These are phyloP conservation scores for Pharus latifolius DNA, from an alignment of 176 grass and related monocot species.

Conservation along the genomic window DNA sequence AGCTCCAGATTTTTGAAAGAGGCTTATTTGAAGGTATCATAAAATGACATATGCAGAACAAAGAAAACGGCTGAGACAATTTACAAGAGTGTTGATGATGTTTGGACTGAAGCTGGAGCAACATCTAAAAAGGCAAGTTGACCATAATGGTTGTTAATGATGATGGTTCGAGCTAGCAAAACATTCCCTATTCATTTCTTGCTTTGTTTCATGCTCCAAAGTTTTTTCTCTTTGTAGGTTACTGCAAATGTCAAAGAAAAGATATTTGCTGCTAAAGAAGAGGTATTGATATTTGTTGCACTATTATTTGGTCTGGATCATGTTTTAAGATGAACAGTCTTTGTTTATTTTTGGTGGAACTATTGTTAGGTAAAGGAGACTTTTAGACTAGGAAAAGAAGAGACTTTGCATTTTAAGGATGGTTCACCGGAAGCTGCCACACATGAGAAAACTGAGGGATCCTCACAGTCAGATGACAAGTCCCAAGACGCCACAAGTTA, in stretches of 20 bases:
- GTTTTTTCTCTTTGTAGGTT: slow-evolving; percentile 28
- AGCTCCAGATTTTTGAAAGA: neutral
- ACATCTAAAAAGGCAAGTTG: slow-evolving; percentile 73
- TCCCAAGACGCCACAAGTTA: slow-evolving; percentile 11
- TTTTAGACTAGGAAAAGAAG: slow-evolving; percentile 57
- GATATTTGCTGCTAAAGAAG: slow-evolving; percentile 55
- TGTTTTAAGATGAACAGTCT: neutral
- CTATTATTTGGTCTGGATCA: neutral
- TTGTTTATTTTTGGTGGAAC: slow-evolving; percentile 12
- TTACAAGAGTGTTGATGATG: slow-evolving; percentile 72
- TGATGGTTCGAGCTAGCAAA: neutral
- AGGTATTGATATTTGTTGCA: slow-evolving; percentile 24
- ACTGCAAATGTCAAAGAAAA: slow-evolving; percentile 54
- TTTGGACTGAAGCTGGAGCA: slow-evolving; percentile 78
- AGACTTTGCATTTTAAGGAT: slow-evolving; percentile 24
- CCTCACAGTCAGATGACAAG: slow-evolving; percentile 18
- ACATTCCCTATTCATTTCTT: neutral
- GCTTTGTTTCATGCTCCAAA: neutral
- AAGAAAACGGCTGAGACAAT: slow-evolving; percentile 68
- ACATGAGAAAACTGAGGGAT: slow-evolving; percentile 19
- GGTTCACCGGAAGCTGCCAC: slow-evolving; percentile 29
- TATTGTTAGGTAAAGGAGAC: slow-evolving; percentile 51
- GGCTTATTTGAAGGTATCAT: neutral
- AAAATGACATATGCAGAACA: slow-evolving; percentile 21
- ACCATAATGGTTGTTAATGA: neutral